These are phyloP conservation scores for Colletotrichum sp. DNA, from an alignment of 2,329 filamentous ascomycete genomes.

Conservation along the genomic window DNA sequence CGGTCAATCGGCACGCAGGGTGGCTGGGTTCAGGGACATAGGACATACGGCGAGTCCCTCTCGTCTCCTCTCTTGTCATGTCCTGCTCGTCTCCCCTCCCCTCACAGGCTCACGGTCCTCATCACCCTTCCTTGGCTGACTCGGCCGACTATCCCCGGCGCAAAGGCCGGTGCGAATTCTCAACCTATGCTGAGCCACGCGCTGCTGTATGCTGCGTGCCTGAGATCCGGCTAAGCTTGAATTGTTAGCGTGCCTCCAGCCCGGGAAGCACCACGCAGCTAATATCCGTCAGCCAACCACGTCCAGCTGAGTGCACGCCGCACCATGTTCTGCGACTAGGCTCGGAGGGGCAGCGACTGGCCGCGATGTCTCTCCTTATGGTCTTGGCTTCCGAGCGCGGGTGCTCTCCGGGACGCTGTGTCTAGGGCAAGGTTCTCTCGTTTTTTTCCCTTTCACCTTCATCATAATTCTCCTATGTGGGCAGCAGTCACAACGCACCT, in stretches of 20 bases:
- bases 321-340: background rate
- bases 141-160: background rate
- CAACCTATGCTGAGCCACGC: background rate
- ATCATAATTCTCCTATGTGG: background rate
- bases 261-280: background rate
- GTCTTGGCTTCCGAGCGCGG: constrained; percentile 5
- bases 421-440: background rate
- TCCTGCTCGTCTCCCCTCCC: background rate
- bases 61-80: background rate
- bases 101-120: background rate
- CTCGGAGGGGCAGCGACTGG: background rate
- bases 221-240: constrained; percentile 15
- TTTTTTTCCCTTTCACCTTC: background rate
- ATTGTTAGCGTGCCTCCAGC: constrained; percentile 12
- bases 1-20: background rate
- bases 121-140: background rate
- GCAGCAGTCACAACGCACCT: background rate
- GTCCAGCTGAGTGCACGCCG: background rate
- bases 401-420: constrained; percentile 5
- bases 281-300: background rate
- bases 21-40: background rate
- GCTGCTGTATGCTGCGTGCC: background rate
- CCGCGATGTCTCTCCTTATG: background rate
- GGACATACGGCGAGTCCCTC: background rate
- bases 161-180: background rate